Evolutionary conservation across 306 rosid species (phyloP).

Genomic region (Casuarina cunninghamiana): DNA sequence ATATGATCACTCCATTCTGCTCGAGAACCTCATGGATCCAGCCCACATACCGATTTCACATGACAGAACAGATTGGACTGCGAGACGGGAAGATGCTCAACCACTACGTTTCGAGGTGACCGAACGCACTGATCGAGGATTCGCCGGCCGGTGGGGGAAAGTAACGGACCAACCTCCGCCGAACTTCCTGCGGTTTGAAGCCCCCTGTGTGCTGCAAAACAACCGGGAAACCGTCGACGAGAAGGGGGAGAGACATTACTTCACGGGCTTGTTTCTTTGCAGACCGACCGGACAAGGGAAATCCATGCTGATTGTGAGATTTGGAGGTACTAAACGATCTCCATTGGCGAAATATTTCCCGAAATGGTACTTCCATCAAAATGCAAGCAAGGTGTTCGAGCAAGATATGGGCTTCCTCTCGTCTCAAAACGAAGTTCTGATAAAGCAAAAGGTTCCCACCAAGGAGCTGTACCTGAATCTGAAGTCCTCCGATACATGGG

Average conservation of each 20-base stretch:
- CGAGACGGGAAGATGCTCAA: slow-evolving; percentile 89
- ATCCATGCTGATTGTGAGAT: slow-evolving; percentile 88
- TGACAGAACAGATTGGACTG: slow-evolving; percentile 83
- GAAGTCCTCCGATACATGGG: slow-evolving; percentile 90
- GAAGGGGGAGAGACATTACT: slow-evolving; percentile 63
- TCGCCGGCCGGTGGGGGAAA: slow-evolving; percentile 92
- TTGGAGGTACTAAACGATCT: slow-evolving; percentile 69
- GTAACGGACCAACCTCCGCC: slow-evolving; percentile 47
- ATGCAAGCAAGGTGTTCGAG: slow-evolving; percentile 90
- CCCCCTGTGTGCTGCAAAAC: slow-evolving; percentile 91
- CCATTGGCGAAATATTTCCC: slow-evolving; percentile 64
- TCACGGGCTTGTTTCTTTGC: slow-evolving; percentile 81
- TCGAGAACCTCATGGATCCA: slow-evolving; percentile 97
- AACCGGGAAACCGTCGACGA: slow-evolving; percentile 58
- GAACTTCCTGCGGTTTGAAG: slow-evolving; percentile 71
- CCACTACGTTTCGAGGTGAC: slow-evolving; percentile 67
- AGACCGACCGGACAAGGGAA: slow-evolving; percentile 97
- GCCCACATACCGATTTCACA: slow-evolving; percentile 97
- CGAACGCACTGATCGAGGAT: slow-evolving; percentile 80
- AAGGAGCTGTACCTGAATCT: slow-evolving; percentile 75
- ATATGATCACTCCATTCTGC: slow-evolving; percentile 91
- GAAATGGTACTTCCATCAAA: slow-evolving; percentile 90
- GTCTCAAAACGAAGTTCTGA: slow-evolving; percentile 79
- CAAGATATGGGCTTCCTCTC: slow-evolving; percentile 99
- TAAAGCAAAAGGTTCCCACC: slow-evolving; percentile 83